Conservation (phyloP, 345 rosid genomes). For the Punica granatum region DNA sequence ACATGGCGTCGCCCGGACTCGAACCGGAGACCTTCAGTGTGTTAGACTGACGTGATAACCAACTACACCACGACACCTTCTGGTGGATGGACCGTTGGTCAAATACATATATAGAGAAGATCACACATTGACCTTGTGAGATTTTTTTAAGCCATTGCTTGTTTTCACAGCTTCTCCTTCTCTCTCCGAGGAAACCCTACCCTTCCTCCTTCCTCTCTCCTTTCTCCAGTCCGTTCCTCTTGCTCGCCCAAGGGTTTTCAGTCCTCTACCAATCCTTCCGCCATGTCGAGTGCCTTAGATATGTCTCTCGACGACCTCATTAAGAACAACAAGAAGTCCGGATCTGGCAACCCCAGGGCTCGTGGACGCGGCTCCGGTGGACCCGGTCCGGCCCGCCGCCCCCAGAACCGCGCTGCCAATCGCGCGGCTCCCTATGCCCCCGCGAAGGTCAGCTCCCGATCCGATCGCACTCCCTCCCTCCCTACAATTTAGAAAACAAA, state of each 20-base stretch:
- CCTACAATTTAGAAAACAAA: not conserved
- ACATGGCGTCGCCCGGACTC: conserved; percentile 83
- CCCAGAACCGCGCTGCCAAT: conserved; percentile 45
- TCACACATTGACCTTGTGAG: no score
- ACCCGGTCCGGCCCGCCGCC: conserved; percentile 52
- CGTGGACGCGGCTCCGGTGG: conserved; percentile 48
- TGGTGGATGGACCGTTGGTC: no score
- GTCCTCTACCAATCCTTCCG: conserved; percentile 2
- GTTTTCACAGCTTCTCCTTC: not conserved
- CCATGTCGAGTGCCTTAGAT: conserved; percentile 83
- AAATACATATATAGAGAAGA: no score
- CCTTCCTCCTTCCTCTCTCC: conserved; percentile 3
- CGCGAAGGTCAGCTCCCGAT: conserved; percentile 26
- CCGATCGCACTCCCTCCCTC: conserved; percentile 3
- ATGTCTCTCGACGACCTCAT: conserved; percentile 97
- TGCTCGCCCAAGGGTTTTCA: conserved; percentile 1
- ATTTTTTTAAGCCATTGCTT: not conserved
- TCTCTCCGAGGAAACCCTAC: not conserved
- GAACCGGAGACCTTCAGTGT: conserved; percentile 97
- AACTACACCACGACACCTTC: conserved; percentile 90
- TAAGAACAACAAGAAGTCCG: conserved; percentile 66
- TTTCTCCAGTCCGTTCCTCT: not conserved
- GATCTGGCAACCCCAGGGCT: conserved; percentile 47
- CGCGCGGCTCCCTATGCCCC: conserved; percentile 62
- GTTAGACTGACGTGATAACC: conserved; percentile 98